Evolutionary conservation across 495 filamentous ascomycete species (phyloP).

Genomic region (Aspergillus ostianus): DNA sequence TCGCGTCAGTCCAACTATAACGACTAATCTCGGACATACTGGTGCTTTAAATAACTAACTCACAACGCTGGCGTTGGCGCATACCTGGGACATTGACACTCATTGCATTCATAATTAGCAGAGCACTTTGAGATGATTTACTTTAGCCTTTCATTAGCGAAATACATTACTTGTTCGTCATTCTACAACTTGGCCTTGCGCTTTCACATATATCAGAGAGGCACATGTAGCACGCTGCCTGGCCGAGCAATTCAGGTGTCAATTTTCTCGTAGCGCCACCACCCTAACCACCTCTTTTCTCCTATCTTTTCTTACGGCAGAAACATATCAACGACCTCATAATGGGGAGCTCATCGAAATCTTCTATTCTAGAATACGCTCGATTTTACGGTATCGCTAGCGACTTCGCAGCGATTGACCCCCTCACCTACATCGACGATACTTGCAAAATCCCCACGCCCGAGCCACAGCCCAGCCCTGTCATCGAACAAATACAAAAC

Average conservation of each 20-base stretch:
- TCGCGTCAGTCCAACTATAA: constrained; percentile 62
- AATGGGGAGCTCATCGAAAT: constrained; percentile 24
- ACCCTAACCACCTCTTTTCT: not conserved
- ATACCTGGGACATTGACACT: constrained; percentile 5
- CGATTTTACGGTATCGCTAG: constrained; percentile 37
- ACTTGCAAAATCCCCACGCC: not conserved
- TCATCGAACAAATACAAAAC: constrained; percentile 1
- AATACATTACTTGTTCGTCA: not conserved
- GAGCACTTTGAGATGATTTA: constrained; percentile 1
- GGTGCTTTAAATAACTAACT: not conserved
- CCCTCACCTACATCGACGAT: constrained; percentile 19
- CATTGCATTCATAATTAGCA: not conserved
- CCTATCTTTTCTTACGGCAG: not conserved
- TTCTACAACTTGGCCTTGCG: not conserved
- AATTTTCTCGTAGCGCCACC: not conserved
- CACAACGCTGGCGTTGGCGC: constrained; percentile 7
- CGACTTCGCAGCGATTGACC: constrained; percentile 26
- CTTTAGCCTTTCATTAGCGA: not conserved
- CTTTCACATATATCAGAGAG: not conserved
- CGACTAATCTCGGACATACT: constrained; percentile 36
- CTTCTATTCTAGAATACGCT: constrained; percentile 43
- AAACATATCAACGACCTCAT: not conserved
- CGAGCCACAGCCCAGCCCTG: not conserved
- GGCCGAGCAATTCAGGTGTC: not conserved
- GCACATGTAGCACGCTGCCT: not conserved